Percentiles rank a stretch among this genome's conserved stretches.
phyloP scores from a whole-genome alignment of 2,329 filamentous ascomycete genomes.

The Cordyceps cateniannulata region DNA sequence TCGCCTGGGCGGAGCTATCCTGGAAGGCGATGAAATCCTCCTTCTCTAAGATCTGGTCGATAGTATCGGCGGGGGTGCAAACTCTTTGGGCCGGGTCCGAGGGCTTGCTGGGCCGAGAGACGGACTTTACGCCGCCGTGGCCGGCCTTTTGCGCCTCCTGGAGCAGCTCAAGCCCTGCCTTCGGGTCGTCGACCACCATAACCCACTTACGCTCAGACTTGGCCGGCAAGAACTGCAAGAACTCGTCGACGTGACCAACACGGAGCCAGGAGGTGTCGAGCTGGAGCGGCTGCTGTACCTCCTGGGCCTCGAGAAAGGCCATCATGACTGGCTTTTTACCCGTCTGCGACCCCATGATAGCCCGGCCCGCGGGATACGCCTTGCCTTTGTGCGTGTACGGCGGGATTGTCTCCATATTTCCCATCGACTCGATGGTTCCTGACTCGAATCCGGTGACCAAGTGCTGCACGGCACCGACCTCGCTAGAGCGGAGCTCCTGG shows the following conservation, averaged over 20 bases:
- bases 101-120: constrained; percentile 14
- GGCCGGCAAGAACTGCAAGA: constrained; percentile 23
- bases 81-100: neutral
- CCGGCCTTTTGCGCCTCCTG: constrained; percentile 15
- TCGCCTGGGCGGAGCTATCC: constrained; percentile 13
- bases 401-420: constrained; percentile 8
- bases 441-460: neutral
- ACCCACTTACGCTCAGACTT: constrained; percentile 21
- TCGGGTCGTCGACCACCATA: constrained; percentile 20
- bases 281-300: constrained; percentile 27
- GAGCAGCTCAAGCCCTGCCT: constrained; percentile 17
- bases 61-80: constrained; percentile 16
- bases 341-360: neutral
- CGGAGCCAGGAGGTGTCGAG: constrained; percentile 24
- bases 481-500: neutral
- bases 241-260: constrained; percentile 25
- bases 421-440: neutral
- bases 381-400: neutral
- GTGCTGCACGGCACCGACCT: neutral
- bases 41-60: constrained; percentile 16
- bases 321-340: constrained; percentile 18
- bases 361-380: neutral
- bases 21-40: constrained; percentile 13
- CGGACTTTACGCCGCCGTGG: constrained; percentile 14
- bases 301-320: constrained; percentile 27